Base-by-base conservation (phyloP, 2,329 filamentous ascomycete species). In the Fusarium acutatum region DNA sequence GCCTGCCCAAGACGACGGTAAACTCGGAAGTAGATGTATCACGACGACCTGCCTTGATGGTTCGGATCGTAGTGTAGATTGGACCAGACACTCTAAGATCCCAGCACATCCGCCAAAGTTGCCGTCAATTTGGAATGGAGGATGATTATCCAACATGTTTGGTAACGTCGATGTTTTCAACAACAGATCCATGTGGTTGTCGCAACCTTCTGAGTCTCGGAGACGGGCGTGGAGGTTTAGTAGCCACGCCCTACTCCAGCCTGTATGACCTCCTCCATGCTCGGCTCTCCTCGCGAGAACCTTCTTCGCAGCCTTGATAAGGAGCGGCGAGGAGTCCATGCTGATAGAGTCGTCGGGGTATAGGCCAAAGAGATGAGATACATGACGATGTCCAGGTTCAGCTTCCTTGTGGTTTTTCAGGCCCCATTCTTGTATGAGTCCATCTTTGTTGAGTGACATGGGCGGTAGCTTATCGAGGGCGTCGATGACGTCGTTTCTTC, bases 191-290 rank as follows among this genome's bases (percentile, higher is more conserved):
- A 76, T 72, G 10, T 76, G 72, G 9, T 53, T 54, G 3, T 32
- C 50, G 2, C 73, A 76, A 2, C 63, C 72, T 18, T 47, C 26
- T 2, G 65, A 53, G 20, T 79, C 73, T 9, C 65, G 50, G 3
- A 88, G 77, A 1, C 87, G 82, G 18, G 86, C 86, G 58, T 85
- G 84, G 43, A 87, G 78, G 44, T 84, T 86, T n/a, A 87, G 79
- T 1, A 85, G 76, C 86, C 86, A 88, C 10, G 85, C 85, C 22
- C 84, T 81, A 8, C 85, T 86, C 87, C 86, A 88, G 0, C 87
- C 87, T 0, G 86, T 88, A 58, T 86, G 83, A 0, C 85, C 86
- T 9, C 85, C 83, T 6, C 81, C 81, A 20, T 81, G 74, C 0
- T 77, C 78, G 0, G 78, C 77, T 30, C 82, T 67, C 12, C 79